Evolutionary conservation across 495 filamentous ascomycete genomes (phyloP).

Genomic region (Staphylotrichum longicolle): DNA sequence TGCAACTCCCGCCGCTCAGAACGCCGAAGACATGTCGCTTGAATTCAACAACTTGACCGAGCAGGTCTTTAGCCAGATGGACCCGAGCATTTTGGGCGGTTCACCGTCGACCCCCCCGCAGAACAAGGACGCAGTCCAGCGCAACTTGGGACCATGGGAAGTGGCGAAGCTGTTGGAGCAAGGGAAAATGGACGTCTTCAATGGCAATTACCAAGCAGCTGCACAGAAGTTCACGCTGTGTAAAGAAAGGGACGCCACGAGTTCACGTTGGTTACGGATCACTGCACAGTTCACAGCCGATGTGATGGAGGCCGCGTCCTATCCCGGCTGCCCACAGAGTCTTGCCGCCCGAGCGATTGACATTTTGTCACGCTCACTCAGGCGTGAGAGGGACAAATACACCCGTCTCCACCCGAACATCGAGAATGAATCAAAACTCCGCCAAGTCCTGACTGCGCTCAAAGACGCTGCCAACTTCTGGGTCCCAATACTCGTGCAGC

Average conservation of each 20-base stretch:
- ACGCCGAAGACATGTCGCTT: too few species aligned
- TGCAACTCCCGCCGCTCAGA: too few species aligned
- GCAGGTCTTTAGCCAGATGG: too few species aligned
- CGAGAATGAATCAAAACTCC: background rate
- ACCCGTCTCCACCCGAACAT: background rate
- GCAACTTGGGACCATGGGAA: too few species aligned
- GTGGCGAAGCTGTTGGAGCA: too few species aligned
- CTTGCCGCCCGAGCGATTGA: background rate
- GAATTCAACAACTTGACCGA: too few species aligned
- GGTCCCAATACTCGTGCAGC: background rate
- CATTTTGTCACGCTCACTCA: background rate
- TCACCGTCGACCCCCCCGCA: too few species aligned
- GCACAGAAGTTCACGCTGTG: background rate
- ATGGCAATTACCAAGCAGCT: background rate
- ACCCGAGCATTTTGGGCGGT: too few species aligned
- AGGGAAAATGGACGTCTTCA: too few species aligned
- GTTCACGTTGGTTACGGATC: background rate
- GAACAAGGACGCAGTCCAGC: too few species aligned
- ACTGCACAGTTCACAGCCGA: background rate
- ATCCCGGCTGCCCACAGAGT: conserved; percentile 3
- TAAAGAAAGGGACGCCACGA: background rate
- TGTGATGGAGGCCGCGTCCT: background rate
- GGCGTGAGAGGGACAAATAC: background rate
- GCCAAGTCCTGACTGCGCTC: background rate
- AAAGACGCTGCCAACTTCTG: background rate